Evolutionary conservation across 2,329 filamentous ascomycete genomes (phyloP), one percentile per base, ranked within the genome.

Genomic region (Nemania abortiva): DNA sequence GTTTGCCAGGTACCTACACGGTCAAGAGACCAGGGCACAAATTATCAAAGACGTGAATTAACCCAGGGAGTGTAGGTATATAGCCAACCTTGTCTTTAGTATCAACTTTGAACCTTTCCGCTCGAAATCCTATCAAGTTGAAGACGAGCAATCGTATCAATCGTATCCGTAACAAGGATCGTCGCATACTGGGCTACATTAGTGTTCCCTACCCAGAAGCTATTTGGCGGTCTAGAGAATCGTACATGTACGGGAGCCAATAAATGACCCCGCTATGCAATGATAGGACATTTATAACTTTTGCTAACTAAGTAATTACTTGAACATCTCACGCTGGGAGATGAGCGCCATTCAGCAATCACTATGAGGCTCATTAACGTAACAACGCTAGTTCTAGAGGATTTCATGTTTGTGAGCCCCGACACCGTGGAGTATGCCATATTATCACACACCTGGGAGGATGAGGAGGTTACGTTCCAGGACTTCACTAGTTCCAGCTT

Each of bases 401-500:
- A 63, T 27, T 66, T 55, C 55, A 55, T 54, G 22, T 15, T 42
- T 24, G 13, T 24, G 31, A 39, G 20, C 15, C 24, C 15, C 5
- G 56, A 37, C 9, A 37, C n/a, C 22, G 6, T 53, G 4, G 29
- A 27, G 29, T 54, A 68, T 59, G 45, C 53, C 22, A 58, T 63
- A 29, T 13, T 65, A 4, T 69, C 56, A 11, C 66, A 57, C 34
- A 61, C 39, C 6, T 65, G 56, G 56, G 50, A 37, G 11, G 22
- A 61, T 29, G 56, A 53, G 1, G 62, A 69, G 50, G 37, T 57
- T 7, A 50, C 42, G 2, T 65, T 65, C 10, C 27, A 62, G 11
- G 66, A 65, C 10, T 27, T 56, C 55, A 50, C 4, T 4, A 10
- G 6, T n/a, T 5, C 3, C 1, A 2, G 37, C 6, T 20, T 5